Evolutionary conservation across 306 rosid species (phyloP).

Genomic region (Casuarina equisetifolia): DNA sequence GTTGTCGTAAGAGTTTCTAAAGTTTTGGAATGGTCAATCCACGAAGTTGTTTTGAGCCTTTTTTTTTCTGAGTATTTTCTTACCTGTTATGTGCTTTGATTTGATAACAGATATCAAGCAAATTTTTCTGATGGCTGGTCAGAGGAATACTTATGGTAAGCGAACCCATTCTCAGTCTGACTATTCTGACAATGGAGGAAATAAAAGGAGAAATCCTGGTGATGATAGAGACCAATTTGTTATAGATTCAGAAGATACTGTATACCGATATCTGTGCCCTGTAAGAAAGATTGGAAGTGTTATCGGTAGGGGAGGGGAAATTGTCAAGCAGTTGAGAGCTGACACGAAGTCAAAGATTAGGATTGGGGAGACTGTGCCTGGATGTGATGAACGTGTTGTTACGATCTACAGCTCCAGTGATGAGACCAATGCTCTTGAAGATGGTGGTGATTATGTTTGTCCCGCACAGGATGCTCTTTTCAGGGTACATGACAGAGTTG

Average conservation of each 20-base stretch:
- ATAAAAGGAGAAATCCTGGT: slow-evolving; percentile 70
- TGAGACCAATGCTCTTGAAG: slow-evolving; percentile 71
- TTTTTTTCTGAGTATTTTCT: not conserved
- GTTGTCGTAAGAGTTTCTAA: not conserved
- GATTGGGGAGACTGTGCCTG: slow-evolving; percentile 88
- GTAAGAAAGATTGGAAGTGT: slow-evolving; percentile 88
- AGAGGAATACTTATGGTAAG: slow-evolving; percentile 70
- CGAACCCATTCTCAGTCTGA: slow-evolving; percentile 73
- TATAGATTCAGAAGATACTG: slow-evolving; percentile 80
- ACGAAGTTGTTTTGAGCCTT: slow-evolving; percentile 4
- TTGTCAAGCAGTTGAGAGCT: slow-evolving; percentile 84
- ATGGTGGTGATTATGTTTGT: slow-evolving; percentile 48
- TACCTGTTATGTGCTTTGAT: slow-evolving; percentile 13
- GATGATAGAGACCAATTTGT: slow-evolving; percentile 89
- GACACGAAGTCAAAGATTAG: slow-evolving; percentile 90
- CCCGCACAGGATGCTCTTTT: slow-evolving; percentile 94
- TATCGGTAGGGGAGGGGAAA: slow-evolving; percentile 98
- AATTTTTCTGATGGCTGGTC: slow-evolving; percentile 64
- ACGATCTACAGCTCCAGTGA: slow-evolving; percentile 74
- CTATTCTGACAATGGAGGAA: slow-evolving; percentile 62
- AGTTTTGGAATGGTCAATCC: not conserved
- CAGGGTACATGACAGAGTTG: slow-evolving; percentile 82
- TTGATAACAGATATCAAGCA: slow-evolving; percentile 28
- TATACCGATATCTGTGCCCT: slow-evolving; percentile 79
- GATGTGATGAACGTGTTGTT: slow-evolving; percentile 83